phyloP scores from a whole-genome alignment of 768 basidiomycete species.

The Suillus decipiens region DNA sequence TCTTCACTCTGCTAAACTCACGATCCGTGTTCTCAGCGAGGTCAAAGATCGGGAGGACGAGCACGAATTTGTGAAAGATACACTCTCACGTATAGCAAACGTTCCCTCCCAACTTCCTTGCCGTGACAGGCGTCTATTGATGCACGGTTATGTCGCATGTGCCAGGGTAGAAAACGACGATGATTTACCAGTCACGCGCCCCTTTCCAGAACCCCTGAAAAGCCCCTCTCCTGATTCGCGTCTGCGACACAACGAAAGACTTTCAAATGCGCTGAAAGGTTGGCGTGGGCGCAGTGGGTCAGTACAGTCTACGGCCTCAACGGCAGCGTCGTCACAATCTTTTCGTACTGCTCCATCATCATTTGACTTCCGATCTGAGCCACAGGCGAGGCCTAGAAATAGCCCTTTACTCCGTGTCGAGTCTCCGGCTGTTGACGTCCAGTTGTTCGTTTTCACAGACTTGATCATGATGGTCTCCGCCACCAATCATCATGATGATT shows the following conservation, averaged over 20 bases:
- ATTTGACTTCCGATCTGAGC: constrained; percentile 23
- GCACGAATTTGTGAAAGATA: constrained; percentile 69
- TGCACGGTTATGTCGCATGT: constrained; percentile 56
- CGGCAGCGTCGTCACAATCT: constrained; percentile 19
- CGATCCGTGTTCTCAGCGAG: constrained; percentile 78
- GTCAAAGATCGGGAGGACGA: constrained; percentile 88
- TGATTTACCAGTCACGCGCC: constrained; percentile 11
- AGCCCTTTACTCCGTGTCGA: constrained; percentile 29
- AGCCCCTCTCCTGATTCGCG: background rate
- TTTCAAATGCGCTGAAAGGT: constrained; percentile 44
- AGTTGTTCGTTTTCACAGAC: constrained; percentile 66
- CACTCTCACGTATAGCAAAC: constrained; percentile 61
- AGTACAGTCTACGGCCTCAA: constrained; percentile 28
- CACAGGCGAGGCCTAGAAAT: constrained; percentile 2
- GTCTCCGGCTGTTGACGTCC: constrained; percentile 30
- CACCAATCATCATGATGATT: constrained; percentile 13
- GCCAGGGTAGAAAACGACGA: constrained; percentile 43
- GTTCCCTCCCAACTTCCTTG: constrained; percentile 58
- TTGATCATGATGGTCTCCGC: constrained; percentile 58
- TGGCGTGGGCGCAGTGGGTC: constrained; percentile 51
- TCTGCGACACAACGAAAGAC: constrained; percentile 24
- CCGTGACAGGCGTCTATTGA: constrained; percentile 74
- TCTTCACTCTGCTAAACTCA: constrained; percentile 64
- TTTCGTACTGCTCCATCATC: constrained; percentile 32
- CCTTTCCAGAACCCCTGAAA: background rate